These are phyloP conservation scores for Harrya chromipes DNA, from an alignment of 768 basidiomycete species.

Conservation along the genomic window DNA sequence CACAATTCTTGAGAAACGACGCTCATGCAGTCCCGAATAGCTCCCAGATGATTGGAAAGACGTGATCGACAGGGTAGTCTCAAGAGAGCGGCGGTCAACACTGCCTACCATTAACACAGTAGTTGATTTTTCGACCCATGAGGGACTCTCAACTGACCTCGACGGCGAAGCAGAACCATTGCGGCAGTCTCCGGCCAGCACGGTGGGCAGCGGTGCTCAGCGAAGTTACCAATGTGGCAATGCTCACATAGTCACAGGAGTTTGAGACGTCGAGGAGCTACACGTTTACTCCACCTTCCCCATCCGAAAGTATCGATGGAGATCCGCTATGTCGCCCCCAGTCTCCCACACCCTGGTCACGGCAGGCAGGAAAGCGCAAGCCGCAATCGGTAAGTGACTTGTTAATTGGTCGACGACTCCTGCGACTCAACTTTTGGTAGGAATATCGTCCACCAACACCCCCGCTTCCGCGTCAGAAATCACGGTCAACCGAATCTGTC, in stretches of 20 bases:
- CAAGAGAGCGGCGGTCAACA: constrained; percentile 29
- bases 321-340: constrained; percentile 34
- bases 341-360: constrained; percentile 36
- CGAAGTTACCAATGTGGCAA: constrained; percentile 21
- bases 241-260: constrained; percentile 32
- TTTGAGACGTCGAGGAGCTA: constrained; percentile 30
- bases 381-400: constrained; percentile 24
- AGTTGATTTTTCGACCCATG: constrained; percentile 29
- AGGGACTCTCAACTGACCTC: constrained; percentile 21
- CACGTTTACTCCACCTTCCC: constrained; percentile 33
- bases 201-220: constrained; percentile 31
- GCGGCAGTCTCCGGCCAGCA: constrained; percentile 33
- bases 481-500: constrained; percentile 24
- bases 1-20: neutral
- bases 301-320: constrained; percentile 33
- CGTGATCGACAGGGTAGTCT: constrained; percentile 32
- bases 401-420: neutral
- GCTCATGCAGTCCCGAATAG: constrained; percentile 17
- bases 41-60: constrained; percentile 37
- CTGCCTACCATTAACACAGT: constrained; percentile 33
- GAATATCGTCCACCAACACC: constrained; percentile 60
- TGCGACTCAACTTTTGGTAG: constrained; percentile 27
- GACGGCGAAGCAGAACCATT: constrained; percentile 27
- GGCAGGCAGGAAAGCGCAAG: constrained; percentile 24
- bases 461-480: constrained; percentile 43